Evolutionary conservation across 2,329 filamentous ascomycete genomes (phyloP).

Genomic region (Coniosporium tulheliwenetii): DNA sequence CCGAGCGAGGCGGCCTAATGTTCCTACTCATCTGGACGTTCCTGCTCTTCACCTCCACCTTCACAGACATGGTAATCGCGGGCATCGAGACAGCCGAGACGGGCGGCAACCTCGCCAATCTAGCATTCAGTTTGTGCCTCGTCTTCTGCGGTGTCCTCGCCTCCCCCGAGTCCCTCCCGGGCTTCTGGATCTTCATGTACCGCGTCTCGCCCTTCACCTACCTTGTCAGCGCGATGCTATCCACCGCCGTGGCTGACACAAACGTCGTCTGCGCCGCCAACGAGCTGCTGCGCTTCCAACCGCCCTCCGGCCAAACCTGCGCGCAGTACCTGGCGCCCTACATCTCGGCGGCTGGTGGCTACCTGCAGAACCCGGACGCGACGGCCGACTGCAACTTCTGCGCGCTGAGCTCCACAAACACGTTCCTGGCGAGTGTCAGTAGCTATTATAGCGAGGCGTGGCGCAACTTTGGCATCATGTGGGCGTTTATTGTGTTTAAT

Average conservation of each 20-base stretch:
- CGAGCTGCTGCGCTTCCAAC: conserved; percentile 54
- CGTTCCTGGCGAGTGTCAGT: conserved; percentile 24
- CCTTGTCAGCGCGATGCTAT: conserved; percentile 56
- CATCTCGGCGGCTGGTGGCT: conserved; percentile 17
- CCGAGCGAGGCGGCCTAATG: conserved; percentile 61
- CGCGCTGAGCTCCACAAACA: conserved; percentile 24
- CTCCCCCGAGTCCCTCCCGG: conserved; percentile 43
- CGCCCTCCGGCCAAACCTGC: conserved; percentile 33
- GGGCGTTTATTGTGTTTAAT: conserved; percentile 37
- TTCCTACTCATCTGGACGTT: conserved; percentile 64
- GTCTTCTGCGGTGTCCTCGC: conserved; percentile 60
- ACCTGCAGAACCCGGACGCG: conserved; percentile 16
- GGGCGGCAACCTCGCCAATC: conserved; percentile 59
- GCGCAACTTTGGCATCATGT: conserved; percentile 40
- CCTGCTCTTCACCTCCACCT: conserved; percentile 68
- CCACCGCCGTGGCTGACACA: conserved; percentile 53
- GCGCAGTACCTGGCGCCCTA: conserved; percentile 21
- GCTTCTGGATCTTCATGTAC: conserved; percentile 79
- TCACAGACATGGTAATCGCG: conserved; percentile 63
- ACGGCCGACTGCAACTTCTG: conserved; percentile 24
- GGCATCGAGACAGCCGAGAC: conserved; percentile 61
- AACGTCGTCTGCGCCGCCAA: conserved; percentile 49
- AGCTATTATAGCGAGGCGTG: conserved; percentile 29
- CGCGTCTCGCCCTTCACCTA: conserved; percentile 72
- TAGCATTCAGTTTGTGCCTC: conserved; percentile 57